These are phyloP conservation scores for Parachlorella kessleri DNA, from an alignment of 139 green algal species.

Conservation along the genomic window DNA sequence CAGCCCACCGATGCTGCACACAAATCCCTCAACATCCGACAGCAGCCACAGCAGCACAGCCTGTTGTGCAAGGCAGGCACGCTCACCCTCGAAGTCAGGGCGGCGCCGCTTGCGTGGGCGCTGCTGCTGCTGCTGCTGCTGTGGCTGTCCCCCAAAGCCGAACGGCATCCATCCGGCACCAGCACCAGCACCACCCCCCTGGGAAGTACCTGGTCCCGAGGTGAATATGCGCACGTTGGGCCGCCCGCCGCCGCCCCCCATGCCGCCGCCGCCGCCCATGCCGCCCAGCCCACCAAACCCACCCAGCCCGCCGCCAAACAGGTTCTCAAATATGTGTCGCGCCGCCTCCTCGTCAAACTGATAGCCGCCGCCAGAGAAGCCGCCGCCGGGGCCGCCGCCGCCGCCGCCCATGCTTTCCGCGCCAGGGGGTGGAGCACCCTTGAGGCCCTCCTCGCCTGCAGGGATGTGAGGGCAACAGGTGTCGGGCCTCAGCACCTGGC, in stretches of 20 bases:
- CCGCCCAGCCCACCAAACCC: conserved; percentile 19
- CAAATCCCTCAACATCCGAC: too few relatives aligned
- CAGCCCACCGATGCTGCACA: too few relatives aligned
- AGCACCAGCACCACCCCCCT: too few relatives aligned
- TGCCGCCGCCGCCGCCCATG: neutral
- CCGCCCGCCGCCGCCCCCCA: neutral
- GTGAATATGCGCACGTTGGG: neutral
- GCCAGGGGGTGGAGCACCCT: conserved; percentile 43
- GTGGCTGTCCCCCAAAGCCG: conserved; percentile 10
- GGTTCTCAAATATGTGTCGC: conserved; percentile 38
- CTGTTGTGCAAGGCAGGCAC: too few relatives aligned
- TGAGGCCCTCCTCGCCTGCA: conserved; percentile 98
- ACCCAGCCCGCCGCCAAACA: conserved; percentile 38
- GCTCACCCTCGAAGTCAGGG: neutral
- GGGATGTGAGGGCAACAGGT: too few relatives aligned
- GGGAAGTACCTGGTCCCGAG: neutral
- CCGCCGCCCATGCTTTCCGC: conserved; percentile 7
- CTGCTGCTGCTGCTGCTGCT: neutral
- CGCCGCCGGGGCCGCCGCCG: conserved; percentile 5
- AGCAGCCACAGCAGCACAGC: too few relatives aligned
- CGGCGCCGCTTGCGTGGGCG: neutral
- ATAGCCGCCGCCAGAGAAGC: conserved; percentile 1
- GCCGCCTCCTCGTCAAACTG: conserved; percentile 39
- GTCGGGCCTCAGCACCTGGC: too few relatives aligned
- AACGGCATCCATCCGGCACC: too few relatives aligned